These are phyloP conservation scores for Geotrichum ghanense DNA, from an alignment of 805 yeast species.

Conservation along the genomic window DNA sequence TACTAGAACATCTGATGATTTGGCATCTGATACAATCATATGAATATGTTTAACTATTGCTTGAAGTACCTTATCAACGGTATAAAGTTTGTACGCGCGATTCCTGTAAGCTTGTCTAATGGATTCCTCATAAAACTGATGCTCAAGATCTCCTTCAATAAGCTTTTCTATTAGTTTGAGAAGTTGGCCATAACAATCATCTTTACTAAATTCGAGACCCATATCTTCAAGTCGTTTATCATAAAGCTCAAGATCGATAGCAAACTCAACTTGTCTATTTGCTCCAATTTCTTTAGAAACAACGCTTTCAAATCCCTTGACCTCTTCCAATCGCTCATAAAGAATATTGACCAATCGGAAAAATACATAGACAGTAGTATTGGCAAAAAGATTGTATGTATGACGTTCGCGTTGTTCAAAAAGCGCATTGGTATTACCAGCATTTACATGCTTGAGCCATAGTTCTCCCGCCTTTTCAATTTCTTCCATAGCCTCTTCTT, in stretches of 20 bases:
- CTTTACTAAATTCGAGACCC: constrained; percentile 51
- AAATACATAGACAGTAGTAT: constrained; percentile 80
- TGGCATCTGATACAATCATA: constrained; percentile 64
- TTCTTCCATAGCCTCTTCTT: constrained; percentile 5
- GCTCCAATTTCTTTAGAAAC: constrained; percentile 62
- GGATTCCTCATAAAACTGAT: constrained; percentile 90
- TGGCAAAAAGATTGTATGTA: constrained; percentile 71
- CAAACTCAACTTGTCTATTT: constrained; percentile 42
- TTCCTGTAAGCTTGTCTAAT: constrained; percentile 91
- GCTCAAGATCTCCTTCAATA: constrained; percentile 85
- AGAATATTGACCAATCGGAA: constrained; percentile 76
- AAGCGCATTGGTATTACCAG: constrained; percentile 1
- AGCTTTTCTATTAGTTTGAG: constrained; percentile 60
- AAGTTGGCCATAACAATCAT: constrained; percentile 55
- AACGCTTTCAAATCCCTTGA: constrained; percentile 57
- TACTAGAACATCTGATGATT: constrained; percentile 67
- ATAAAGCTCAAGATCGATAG: constrained; percentile 71
- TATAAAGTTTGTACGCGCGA: constrained; percentile 84
- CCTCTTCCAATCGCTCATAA: constrained; percentile 68
- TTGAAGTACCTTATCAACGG: constrained; percentile 86
- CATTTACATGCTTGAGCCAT: constrained; percentile 35
- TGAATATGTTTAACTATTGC: constrained; percentile 79
- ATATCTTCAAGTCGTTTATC: constrained; percentile 72
- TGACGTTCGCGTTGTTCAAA: constrained; percentile 21
- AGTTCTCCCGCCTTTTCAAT: constrained; percentile 40